Evolutionary conservation across 1,284 basidiomycete genomes (phyloP).

Genomic region (Malassezia slooffiae): DNA sequence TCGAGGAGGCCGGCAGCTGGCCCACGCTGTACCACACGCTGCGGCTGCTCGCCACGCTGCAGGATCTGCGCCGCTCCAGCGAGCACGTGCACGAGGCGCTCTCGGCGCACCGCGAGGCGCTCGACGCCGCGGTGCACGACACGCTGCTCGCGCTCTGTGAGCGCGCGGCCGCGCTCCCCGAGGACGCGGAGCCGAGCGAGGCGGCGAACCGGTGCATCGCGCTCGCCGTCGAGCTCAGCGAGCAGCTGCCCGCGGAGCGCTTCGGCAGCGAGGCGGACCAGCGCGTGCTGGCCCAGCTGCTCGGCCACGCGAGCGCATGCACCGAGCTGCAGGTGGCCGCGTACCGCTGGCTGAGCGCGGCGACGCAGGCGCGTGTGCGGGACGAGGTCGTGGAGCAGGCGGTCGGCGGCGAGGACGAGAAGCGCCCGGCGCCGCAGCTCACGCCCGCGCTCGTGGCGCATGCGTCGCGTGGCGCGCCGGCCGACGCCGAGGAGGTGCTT

Average conservation of each 20-base stretch:
- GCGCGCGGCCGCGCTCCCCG: not conserved
- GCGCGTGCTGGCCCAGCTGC: constrained; percentile 15
- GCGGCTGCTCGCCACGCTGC: constrained; percentile 57
- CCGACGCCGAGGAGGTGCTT: not conserved
- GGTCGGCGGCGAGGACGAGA: not conserved
- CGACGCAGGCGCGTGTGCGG: constrained; percentile 25
- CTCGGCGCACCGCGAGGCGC: constrained; percentile 4
- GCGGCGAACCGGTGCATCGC: constrained; percentile 7
- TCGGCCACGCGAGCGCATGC: constrained; percentile 16
- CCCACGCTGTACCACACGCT: constrained; percentile 61
- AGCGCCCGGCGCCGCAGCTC: not conserved
- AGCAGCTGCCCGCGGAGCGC: constrained; percentile 15
- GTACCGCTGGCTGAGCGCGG: constrained; percentile 18
- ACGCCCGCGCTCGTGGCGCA: not conserved
- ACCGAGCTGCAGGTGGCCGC: constrained; percentile 29
- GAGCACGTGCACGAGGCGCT: constrained; percentile 4
- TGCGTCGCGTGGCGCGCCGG: constrained; percentile 2
- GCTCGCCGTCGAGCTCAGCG: constrained; percentile 23
- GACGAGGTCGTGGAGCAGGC: constrained; percentile 33
- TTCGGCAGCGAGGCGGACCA: constrained; percentile 18
- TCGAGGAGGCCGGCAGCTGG: constrained; percentile 56
- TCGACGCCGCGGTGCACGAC: constrained; percentile 45
- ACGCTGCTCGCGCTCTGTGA: constrained; percentile 55
- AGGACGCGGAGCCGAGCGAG: not conserved
- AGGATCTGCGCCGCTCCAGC: constrained; percentile 62